Conservation (phyloP, 2,329 filamentous ascomycete species). For the Trichophaea hybrida region DNA sequence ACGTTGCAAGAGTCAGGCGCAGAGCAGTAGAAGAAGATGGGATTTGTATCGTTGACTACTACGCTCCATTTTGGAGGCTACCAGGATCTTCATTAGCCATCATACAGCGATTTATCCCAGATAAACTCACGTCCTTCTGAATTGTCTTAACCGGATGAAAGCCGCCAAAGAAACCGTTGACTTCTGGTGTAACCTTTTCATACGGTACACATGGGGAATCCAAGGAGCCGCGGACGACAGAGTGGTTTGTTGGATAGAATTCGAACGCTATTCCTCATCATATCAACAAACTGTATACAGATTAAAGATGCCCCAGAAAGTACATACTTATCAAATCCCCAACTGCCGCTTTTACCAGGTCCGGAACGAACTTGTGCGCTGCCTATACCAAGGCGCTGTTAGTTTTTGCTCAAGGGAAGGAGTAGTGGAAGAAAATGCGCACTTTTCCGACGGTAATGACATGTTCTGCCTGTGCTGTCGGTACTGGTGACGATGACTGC, state of each 20-base stretch:
- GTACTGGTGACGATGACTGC: no score
- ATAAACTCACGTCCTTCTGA: constrained; percentile 31
- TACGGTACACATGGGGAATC: constrained; percentile 49
- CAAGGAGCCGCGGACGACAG: constrained; percentile 47
- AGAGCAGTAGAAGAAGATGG: constrained; percentile 57
- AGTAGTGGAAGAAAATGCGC: not conserved
- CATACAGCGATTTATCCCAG: not conserved
- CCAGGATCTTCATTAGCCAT: not conserved
- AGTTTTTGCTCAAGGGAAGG: not conserved
- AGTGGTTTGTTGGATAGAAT: constrained; percentile 50
- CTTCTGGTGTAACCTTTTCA: constrained; percentile 37
- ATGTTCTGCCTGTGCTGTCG: constrained; percentile 6
- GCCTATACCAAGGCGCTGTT: not conserved
- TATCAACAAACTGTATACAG: not conserved
- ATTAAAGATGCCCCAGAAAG: not conserved
- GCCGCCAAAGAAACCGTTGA: constrained; percentile 39
- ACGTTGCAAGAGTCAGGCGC: constrained; percentile 49
- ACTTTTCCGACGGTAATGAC: constrained; percentile 22
- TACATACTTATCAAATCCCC: constrained; percentile 39
- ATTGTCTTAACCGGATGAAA: constrained; percentile 34
- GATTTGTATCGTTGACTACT: constrained; percentile 44
- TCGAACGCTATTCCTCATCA: constrained; percentile 37
- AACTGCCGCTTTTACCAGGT: constrained; percentile 31
- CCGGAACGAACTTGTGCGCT: constrained; percentile 31
- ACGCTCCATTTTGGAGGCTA: constrained; percentile 33